phyloP scores from a whole-genome alignment of 768 basidiomycete genomes.

The Mycena rosella region DNA sequence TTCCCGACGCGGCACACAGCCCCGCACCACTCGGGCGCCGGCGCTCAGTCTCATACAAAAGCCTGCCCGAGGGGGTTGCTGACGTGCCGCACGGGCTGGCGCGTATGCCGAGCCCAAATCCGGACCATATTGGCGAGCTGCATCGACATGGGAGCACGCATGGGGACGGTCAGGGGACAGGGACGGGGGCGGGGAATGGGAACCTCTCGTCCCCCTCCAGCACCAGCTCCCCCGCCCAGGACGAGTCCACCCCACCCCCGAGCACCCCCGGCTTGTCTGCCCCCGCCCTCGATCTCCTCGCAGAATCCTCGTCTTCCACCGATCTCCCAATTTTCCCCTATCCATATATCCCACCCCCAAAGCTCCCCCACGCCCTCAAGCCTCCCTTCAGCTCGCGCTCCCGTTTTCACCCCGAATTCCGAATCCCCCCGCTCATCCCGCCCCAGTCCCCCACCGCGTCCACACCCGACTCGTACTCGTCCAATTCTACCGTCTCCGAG shows the following conservation, averaged over 20 bases:
- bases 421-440: constrained; percentile 13
- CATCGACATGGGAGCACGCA: no score
- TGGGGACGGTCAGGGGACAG: no score
- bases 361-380: constrained; percentile 50
- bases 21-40: no score
- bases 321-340: constrained; percentile 33
- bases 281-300: constrained; percentile 44
- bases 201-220: constrained; percentile 79
- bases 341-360: constrained; percentile 47
- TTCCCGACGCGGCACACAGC: no score
- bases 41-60: no score
- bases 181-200: no score
- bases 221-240: constrained; percentile 69
- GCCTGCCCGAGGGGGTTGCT: no score
- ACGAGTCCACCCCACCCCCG: constrained; percentile 80
- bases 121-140: no score
- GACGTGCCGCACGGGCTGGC: no score
- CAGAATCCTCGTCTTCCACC: constrained; percentile 37
- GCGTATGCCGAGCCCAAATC: no score
- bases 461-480: constrained; percentile 49
- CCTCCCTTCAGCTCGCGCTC: not conserved
- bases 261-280: constrained; percentile 68
- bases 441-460: constrained; percentile 57
- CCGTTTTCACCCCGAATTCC: not conserved
- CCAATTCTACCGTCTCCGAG: constrained; percentile 48